Percentiles rank a stretch among this genome's conserved stretches.
These are phyloP conservation scores for Saccharomycopsis microspora DNA, from an alignment of 805 yeast species.

Conservation along the genomic window DNA sequence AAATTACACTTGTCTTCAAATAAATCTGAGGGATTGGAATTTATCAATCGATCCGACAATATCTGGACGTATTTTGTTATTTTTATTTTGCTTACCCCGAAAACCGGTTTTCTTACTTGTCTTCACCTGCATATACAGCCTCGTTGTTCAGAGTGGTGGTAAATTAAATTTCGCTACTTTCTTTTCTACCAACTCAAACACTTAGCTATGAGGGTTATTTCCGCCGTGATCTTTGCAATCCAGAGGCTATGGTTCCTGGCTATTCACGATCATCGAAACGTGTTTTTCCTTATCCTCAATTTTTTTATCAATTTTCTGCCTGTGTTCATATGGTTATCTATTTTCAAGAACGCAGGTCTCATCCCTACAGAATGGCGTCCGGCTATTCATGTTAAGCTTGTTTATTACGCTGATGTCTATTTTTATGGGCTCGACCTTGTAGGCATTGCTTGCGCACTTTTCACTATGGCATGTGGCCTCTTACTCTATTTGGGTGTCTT, in stretches of 20 bases:
- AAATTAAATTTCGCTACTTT: too few species aligned
- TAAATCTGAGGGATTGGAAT: too few species aligned
- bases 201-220: too few species aligned
- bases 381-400: conserved; percentile 34
- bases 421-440: conserved; percentile 22
- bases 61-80: too few species aligned
- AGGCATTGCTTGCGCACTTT: conserved; percentile 17
- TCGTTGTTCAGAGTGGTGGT: too few species aligned
- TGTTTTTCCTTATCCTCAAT: conserved; percentile 29
- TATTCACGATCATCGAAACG: conserved; percentile 17
- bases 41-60: too few species aligned
- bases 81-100: too few species aligned
- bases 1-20: too few species aligned
- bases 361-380: conserved; percentile 49
- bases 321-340: conserved; percentile 40
- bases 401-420: conserved; percentile 31
- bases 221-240: neutral
- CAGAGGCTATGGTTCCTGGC: conserved; percentile 4
- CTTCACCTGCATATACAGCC: too few species aligned
- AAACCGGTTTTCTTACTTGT: too few species aligned
- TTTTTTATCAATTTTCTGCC: conserved; percentile 41
- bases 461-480: conserved; percentile 6
- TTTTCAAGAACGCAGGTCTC: conserved; percentile 47
- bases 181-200: too few species aligned
- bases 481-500: conserved; percentile 6